Conservation (phyloP, 116 monocot species). For the Cymodocea nodosa region DNA sequence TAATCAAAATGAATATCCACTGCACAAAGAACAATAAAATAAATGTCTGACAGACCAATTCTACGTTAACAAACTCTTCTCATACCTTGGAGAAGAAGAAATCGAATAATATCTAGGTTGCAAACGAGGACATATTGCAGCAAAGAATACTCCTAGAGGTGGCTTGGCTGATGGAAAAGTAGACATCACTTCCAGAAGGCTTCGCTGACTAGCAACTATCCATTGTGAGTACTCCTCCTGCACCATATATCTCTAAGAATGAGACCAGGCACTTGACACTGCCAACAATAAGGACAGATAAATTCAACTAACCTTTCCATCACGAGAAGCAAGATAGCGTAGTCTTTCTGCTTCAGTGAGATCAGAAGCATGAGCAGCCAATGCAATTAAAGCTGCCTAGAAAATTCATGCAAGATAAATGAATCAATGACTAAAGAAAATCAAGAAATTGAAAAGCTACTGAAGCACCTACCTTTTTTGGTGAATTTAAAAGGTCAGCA, state of each 20-base stretch:
- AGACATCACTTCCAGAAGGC: slow-evolving; percentile 84
- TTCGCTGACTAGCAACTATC: slow-evolving; percentile 74
- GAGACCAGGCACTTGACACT: neutral
- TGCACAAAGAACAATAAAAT: neutral
- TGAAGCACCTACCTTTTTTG: slow-evolving; percentile 54
- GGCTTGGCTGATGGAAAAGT: slow-evolving; percentile 77
- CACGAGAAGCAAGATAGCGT: slow-evolving; percentile 63
- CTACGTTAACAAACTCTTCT: neutral
- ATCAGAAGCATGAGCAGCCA: slow-evolving; percentile 89
- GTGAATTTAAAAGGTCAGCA: slow-evolving; percentile 69
- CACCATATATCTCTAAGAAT: neutral
- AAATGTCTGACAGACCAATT: no score
- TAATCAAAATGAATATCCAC: slow-evolving; percentile 4
- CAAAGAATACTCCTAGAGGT: slow-evolving; percentile 84
- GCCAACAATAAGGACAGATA: neutral
- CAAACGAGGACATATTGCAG: slow-evolving; percentile 72
- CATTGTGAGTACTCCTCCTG: slow-evolving; percentile 88
- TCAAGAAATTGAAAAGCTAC: neutral
- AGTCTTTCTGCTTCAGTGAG: slow-evolving; percentile 59
- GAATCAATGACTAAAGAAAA: neutral
- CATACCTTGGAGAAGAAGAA: slow-evolving; percentile 79
- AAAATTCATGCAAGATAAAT: neutral
- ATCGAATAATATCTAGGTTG: slow-evolving; percentile 93
- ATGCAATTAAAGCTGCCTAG: slow-evolving; percentile 75
- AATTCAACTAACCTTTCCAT: slow-evolving; percentile 63